A percentile compares a stretch with the other conserved stretches of the same genome.
Conservation (phyloP, 805 yeast genomes). For the Pichia ethanolica region DNA sequence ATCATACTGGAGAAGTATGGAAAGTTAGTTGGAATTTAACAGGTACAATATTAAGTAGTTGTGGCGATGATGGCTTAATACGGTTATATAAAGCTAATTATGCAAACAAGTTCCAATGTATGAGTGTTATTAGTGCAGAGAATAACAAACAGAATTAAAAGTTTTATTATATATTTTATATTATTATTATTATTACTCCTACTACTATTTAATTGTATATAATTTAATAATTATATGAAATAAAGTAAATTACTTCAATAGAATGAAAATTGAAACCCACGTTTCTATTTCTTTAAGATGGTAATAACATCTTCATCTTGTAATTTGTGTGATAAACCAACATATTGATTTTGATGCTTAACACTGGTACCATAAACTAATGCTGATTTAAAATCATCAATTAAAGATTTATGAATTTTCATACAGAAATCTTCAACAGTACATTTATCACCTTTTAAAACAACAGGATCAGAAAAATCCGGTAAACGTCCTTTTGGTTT, state of each 20-base stretch:
- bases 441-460: slow-evolving; percentile 71
- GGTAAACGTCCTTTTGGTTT: slow-evolving; percentile 94
- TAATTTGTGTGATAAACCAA: slow-evolving; percentile 75
- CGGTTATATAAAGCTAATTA: slow-evolving; percentile 88
- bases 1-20: slow-evolving; percentile 65
- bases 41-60: slow-evolving; percentile 84
- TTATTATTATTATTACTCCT: neutral
- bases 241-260: neutral
- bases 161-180: neutral
- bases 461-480: slow-evolving; percentile 93
- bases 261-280: slow-evolving; percentile 14
- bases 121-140: slow-evolving; percentile 74
- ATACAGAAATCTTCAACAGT: slow-evolving; percentile 95
- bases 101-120: slow-evolving; percentile 80
- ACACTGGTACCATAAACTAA: slow-evolving; percentile 90
- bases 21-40: slow-evolving; percentile 91
- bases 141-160: neutral
- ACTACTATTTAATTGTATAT: neutral
- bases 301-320: slow-evolving; percentile 98
- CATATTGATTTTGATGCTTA: slow-evolving; percentile 96
- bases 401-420: slow-evolving; percentile 88
- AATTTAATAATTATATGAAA: no score
- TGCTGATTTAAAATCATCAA: slow-evolving; percentile 89
- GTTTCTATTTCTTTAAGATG: slow-evolving; percentile 59
- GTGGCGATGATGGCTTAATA: slow-evolving; percentile 93